A percentile compares a stretch with the other conserved stretches of the same genome.
phyloP scores from a whole-genome alignment of 257 asterid species.

The Dorcoceras hygrometricum region DNA sequence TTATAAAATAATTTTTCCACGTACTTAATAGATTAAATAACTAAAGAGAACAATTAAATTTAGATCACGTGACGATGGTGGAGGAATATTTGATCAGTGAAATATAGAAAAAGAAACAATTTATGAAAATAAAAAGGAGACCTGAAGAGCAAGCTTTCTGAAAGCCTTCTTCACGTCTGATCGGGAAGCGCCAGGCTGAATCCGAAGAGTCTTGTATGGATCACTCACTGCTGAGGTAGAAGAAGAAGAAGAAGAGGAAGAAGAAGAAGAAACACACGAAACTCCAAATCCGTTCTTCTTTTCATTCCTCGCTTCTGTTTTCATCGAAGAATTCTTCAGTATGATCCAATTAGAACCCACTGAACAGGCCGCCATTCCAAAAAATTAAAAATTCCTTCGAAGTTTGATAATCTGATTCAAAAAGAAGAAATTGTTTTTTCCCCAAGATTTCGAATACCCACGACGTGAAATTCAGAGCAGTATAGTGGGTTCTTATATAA shows the following conservation, averaged over 20 bases:
- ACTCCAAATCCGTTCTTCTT: conserved; percentile 32
- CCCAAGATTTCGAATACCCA: too few relatives aligned
- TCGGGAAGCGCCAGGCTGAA: conserved; percentile 72
- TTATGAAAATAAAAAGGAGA: background rate
- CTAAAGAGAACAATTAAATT: too few relatives aligned
- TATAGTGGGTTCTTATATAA: too few relatives aligned
- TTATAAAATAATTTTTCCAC: too few relatives aligned
- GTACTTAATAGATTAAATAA: too few relatives aligned
- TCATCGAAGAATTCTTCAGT: conserved; percentile 26
- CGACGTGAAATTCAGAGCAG: background rate
- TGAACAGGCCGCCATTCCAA: background rate
- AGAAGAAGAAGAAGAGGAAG: conserved; percentile 41
- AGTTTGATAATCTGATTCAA: too few relatives aligned
- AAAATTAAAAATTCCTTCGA: too few relatives aligned
- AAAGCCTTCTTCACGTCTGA: conserved; percentile 86
- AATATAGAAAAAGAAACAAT: background rate
- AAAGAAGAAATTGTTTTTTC: too few relatives aligned
- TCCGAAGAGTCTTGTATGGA: conserved; percentile 72
- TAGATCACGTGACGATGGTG: too few relatives aligned
- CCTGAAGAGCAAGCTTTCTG: conserved; percentile 88
- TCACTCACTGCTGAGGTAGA: conserved; percentile 45
- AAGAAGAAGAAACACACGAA: conserved; percentile 45
- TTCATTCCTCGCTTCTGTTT: conserved; percentile 25
- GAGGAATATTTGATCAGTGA: too few relatives aligned
- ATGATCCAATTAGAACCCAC: conserved; percentile 42